Evolutionary conservation across 2,329 filamentous ascomycete genomes (phyloP), one percentile per base, ranked within the genome.

Genomic region (Dactylellina leptospora): DNA sequence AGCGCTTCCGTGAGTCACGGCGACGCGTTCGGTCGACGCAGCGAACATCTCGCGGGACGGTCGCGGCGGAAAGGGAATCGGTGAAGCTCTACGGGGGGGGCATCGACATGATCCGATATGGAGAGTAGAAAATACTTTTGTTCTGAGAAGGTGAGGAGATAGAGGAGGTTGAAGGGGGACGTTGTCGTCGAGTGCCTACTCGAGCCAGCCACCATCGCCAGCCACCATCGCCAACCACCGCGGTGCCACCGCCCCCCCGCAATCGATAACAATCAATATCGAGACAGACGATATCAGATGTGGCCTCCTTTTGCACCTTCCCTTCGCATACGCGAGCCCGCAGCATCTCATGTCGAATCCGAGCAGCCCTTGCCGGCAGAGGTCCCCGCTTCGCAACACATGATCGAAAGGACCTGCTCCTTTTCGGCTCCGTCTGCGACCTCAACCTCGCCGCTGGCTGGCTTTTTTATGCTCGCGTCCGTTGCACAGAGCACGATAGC

Each of bases 251-350:
- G 36, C n/a, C 42, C 42, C n/a, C 42, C 20, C 20, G 42, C 42
- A 8, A 23, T 22, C 16, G 45, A 50, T 50, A 5, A 50, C 8
- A 5, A 40, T n/a, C 36, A 16, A 40, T 40, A 40, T n/a, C 18
- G 18, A n/a, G 36, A 38, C 5, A 11, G 18, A 40, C 36, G 11
- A 40, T 40, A 6, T n/a, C 18, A 40, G 36, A 55, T 48, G 40
- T 55, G 48, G 59, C 50, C 50, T 56, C 50, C 60, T 64, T 56
- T 22, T 42, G 25, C 30, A 42, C 61, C 51, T 64, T 64, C 60
- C 51, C n/a, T n/a, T n/a, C n/a, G n/a, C n/a, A n/a, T n/a, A n/a
- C n/a, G 16, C n/a, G 42, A 59, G 25, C 16, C 25, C 42, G 10
- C 1, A 28, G 23, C 6, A 63, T 45, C 10, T 16, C 36, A 27